Conservation (phyloP, 495 filamentous ascomycete species). For the Endocarpon pusillum region DNA sequence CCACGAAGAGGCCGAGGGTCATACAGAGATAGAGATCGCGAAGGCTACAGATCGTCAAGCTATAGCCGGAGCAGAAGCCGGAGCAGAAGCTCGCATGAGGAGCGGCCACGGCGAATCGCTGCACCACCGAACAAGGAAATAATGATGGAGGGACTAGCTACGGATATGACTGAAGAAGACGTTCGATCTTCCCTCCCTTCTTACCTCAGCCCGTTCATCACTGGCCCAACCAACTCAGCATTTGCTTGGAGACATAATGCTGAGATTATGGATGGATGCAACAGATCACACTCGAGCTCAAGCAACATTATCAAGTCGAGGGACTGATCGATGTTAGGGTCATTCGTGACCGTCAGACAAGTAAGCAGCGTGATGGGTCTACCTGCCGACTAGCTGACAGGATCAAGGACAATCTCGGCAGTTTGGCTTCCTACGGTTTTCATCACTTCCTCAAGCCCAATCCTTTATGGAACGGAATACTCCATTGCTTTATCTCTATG, state of each 20-base stretch:
- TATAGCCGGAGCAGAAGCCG: conserved; percentile 28
- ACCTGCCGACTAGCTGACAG: conserved; percentile 5
- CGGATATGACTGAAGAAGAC: conserved; percentile 44
- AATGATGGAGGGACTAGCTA: conserved; percentile 42
- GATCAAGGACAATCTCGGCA: conserved; percentile 37
- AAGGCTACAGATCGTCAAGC: conserved; percentile 35
- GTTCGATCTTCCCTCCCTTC: conserved; percentile 34
- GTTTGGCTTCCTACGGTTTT: conserved; percentile 54
- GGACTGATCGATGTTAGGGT: conserved; percentile 45
- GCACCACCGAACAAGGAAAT: conserved; percentile 37
- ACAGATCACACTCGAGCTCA: conserved; percentile 47
- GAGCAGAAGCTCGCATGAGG: conserved; percentile 25
- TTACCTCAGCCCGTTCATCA: conserved; percentile 6
- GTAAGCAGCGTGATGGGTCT: conserved; percentile 19
- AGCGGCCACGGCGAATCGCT: conserved; percentile 27
- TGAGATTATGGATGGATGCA: conserved; percentile 26
- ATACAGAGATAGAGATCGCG: conserved; percentile 39
- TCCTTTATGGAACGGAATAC: conserved; percentile 49
- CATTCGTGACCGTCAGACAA: conserved; percentile 49
- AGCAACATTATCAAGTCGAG: conserved; percentile 37
- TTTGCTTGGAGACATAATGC: conserved; percentile 18
- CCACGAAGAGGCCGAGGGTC: conserved; percentile 19
- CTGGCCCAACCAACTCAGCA: conserved; percentile 7
- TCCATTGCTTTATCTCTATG: conserved; percentile 43
- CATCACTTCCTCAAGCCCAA: conserved; percentile 38